These are phyloP conservation scores for Rhazya stricta DNA, from an alignment of 257 asterid species.

Conservation along the genomic window DNA sequence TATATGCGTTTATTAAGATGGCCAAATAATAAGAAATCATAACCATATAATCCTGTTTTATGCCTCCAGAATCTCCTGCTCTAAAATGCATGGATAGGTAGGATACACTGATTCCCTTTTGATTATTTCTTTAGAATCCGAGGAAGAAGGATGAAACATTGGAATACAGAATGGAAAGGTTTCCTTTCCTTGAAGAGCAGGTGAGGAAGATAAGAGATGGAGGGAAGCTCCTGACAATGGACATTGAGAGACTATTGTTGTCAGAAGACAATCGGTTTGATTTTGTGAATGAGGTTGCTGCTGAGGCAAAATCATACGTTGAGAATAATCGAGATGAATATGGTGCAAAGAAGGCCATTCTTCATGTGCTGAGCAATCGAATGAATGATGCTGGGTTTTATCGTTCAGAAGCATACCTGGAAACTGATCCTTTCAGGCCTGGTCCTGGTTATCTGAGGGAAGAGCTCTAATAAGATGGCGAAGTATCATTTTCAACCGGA, in stretches of 20 bases:
- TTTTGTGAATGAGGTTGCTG: constrained; percentile 86
- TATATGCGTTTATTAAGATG: background rate
- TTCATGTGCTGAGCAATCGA: constrained; percentile 85
- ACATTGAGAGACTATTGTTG: constrained; percentile 67
- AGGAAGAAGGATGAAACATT: constrained; percentile 50
- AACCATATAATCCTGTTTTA: background rate
- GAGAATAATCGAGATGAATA: constrained; percentile 90
- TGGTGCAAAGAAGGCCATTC: constrained; percentile 82
- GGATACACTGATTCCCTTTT: background rate
- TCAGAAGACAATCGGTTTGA: constrained; percentile 79
- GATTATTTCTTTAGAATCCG: constrained; percentile 26
- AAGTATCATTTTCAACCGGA: background rate
- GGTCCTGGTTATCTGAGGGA: constrained; percentile 78
- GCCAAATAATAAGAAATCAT: background rate
- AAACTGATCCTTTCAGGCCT: constrained; percentile 78
- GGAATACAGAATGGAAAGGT: constrained; percentile 54
- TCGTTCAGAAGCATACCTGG: constrained; percentile 79
- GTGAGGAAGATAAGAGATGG: constrained; percentile 74
- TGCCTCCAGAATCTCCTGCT: background rate
- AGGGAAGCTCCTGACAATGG: constrained; percentile 60
- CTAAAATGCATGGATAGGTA: background rate
- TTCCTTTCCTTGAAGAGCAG: constrained; percentile 89
- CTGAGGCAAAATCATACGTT: constrained; percentile 84
- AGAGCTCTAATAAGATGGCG: constrained; percentile 32
- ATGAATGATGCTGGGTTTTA: constrained; percentile 80